Percentiles rank a stretch among this genome's conserved stretches.
These are phyloP conservation scores for Pseudognaphalium luteoalbum DNA, from an alignment of 129 eudicot genomes.

Conservation along the genomic window DNA sequence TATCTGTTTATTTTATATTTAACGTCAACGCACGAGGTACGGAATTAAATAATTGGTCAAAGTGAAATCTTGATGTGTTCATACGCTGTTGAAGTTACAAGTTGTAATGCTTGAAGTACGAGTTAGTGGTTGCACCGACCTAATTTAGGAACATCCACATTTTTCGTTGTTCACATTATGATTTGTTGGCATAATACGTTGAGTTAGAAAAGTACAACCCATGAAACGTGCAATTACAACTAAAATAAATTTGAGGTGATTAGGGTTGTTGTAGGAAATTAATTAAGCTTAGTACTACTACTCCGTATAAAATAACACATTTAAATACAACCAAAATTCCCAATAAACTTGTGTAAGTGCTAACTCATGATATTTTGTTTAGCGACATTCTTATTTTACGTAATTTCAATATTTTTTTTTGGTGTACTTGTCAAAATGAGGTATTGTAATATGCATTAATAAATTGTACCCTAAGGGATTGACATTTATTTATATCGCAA, in stretches of 20 bases:
- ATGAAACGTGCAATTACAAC: background rate
- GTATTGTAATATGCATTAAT: background rate
- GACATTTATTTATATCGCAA: background rate
- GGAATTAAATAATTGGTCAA: slow-evolving; percentile 4
- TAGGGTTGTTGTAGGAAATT: background rate
- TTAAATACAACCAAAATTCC: background rate
- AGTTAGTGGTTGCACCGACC: background rate
- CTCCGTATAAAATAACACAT: no score
- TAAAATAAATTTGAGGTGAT: background rate
- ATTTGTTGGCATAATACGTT: slow-evolving; percentile 6
- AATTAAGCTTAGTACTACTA: background rate
- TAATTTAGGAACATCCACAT: background rate
- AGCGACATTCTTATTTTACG: background rate
- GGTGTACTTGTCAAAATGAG: background rate
- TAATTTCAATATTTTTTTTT: no score
- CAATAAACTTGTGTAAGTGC: background rate
- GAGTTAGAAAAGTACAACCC: background rate
- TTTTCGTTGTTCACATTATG: background rate
- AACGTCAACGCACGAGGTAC: slow-evolving; percentile 19
- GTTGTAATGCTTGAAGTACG: slow-evolving; percentile 9
- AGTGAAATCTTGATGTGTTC: slow-evolving; percentile 13
- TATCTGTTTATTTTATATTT: background rate
- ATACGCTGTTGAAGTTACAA: slow-evolving; percentile 13
- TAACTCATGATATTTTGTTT: background rate
- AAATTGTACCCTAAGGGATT: background rate